Base-by-base conservation (phyloP, 805 yeast species). In the Lipomyces spencermartinsiae region DNA sequence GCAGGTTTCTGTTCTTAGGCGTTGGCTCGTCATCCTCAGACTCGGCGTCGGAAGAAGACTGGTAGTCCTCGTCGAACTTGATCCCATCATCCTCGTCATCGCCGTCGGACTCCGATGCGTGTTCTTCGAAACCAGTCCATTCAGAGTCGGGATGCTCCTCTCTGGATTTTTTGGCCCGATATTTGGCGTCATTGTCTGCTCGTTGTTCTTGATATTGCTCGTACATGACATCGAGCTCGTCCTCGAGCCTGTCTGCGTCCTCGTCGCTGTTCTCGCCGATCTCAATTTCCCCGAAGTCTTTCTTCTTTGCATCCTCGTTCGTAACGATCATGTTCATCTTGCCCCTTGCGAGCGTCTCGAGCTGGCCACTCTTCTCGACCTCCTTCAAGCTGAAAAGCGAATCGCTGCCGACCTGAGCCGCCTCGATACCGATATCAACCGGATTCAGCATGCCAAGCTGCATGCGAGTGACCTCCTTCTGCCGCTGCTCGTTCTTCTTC, bases 381-480 rank as follows among this genome's bases (percentile, higher is more conserved):
- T 85, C 80, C 75, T 87, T 89, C 77, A 95, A 83, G 76, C 89
- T 92, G 82, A 95, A 95, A 67, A 92, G 81, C 0, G 93, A 85
- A 67, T 90, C 93, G 64, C 89, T 83, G 49, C 95, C 97, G 68
- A 87, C 83, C 63, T 85, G 85, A 19, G 92, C 94, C 19, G 97
- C 97, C 77, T 95, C 99, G 64, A 92, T 83, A 85, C 98, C 98
- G 71, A 95, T 88, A 76, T 93, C 97, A 81, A 85, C 86, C 76
- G 97, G 97, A 5, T 97, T 91, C 67, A 91, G 82, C 97, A 95
- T 93, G 78, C 91, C 92, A 94, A 95, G 89, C 81, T 95, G 98
- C 91, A 92, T 89, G 81, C 98, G 87, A 60, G 85, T 83, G 59
- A 94, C 86, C 77, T 94, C 98, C 78, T 90, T 91, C 78, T 92